Base-by-base conservation (phyloP, 1,284 basidiomycete genomes). In the Coniferiporia sulphurascens region DNA sequence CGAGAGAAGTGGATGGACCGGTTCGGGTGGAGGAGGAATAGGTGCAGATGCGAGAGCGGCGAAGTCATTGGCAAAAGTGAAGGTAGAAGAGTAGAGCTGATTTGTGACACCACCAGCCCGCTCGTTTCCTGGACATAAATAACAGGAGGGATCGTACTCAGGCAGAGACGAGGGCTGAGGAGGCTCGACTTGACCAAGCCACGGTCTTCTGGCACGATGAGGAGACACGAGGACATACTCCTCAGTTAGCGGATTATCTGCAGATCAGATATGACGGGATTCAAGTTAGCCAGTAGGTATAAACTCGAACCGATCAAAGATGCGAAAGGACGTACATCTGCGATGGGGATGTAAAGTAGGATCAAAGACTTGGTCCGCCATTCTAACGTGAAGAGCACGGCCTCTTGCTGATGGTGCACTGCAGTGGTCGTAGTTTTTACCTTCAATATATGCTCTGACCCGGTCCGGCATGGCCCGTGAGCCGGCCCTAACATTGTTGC, bases 111-210 rank as follows among this genome's bases (percentile, higher is more conserved):
- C 94, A 5, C 86, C 86, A 0, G 88, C 85, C n/a, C 95, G 83
- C 22, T 73, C 68, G 70, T 98, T 97, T 15, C 93, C 87, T 0
- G 95, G 95, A 68, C 95, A 98, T 48, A 98, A 84, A 71, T 94
- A 96, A 70, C 95, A 98, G 44, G 78, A 74, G 4, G 83, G 78
- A 67, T 97, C 95, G 70, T 94, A 86, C 44, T 79, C 62, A 0
- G 89, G 90, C 1, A 90, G 76, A 41, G 73, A 69, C 5, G 73
- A 65, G 1, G 77, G 58, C 61, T 86, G 80, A 0, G 85, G 78
- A 1, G 84, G 73, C 66, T 96, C 93, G 0, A 85, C 84, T 70
- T 95, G 92, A 32, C 93, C 93, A 56, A 87, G 79, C 89, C 89
- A 93, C 9, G 90, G 91, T 19, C 92, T 82, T 66, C 87, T 90